phyloP scores from a whole-genome alignment of 768 basidiomycete species.

The Suillus paluster region DNA sequence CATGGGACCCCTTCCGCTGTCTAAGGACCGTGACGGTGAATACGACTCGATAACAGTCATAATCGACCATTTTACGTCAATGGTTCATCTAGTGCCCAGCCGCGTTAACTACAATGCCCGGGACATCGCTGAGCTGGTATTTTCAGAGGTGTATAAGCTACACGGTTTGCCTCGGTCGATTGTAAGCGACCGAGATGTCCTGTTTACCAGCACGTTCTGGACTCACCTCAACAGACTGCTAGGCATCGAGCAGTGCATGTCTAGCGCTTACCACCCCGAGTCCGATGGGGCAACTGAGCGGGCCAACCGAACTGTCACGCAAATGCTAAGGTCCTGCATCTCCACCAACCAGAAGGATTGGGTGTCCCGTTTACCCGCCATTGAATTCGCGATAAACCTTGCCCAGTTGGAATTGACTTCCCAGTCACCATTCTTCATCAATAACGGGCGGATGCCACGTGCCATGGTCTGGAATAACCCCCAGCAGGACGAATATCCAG shows the following conservation, averaged over 20 bases:
- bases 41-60: too few relatives aligned
- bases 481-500: too few relatives aligned
- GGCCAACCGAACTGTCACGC: too few relatives aligned
- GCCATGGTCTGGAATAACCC: slow-evolving; percentile 33
- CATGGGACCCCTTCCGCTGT: too few relatives aligned
- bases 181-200: slow-evolving; percentile 44
- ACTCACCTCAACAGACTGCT: slow-evolving; percentile 33
- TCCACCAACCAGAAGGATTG: too few relatives aligned
- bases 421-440: slow-evolving; percentile 41
- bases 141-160: slow-evolving; percentile 38
- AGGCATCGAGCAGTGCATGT: slow-evolving; percentile 39
- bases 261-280: slow-evolving; percentile 45
- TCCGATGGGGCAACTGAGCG: too few relatives aligned
- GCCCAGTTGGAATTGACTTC: slow-evolving; percentile 39
- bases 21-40: too few relatives aligned
- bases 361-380: too few relatives aligned
- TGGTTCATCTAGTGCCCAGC: slow-evolving; percentile 27
- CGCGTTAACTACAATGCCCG: slow-evolving; percentile 33
- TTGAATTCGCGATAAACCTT: too few relatives aligned
- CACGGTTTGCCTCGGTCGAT: slow-evolving; percentile 45
- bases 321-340: too few relatives aligned
- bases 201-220: slow-evolving; percentile 51
- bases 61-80: too few relatives aligned
- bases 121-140: slow-evolving; percentile 43
- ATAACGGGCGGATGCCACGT: slow-evolving; percentile 34